Evolutionary conservation across 2,329 filamentous ascomycete genomes (phyloP).

Genomic region (Ceratocystis eucalypticola): DNA sequence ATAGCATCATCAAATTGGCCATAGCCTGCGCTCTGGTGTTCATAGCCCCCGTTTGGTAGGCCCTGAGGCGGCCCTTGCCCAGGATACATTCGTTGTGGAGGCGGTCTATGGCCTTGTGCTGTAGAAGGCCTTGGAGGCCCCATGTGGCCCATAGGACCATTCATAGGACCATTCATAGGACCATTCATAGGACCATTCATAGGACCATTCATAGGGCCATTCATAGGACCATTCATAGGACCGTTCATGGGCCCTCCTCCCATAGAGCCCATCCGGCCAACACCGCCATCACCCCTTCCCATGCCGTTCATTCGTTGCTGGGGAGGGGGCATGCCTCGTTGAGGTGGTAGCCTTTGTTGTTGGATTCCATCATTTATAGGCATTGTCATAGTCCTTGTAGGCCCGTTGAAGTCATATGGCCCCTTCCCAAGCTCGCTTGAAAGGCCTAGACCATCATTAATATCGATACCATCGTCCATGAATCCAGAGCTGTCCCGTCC

Average conservation of each 20-base stretch:
- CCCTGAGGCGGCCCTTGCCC: conserved; percentile 29
- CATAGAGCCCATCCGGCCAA: conserved; percentile 28
- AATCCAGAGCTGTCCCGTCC: conserved; percentile 19
- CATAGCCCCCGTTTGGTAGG: conserved; percentile 19
- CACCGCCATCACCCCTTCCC: conserved; percentile 30
- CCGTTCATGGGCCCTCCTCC: conserved; percentile 25
- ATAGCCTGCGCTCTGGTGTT: conserved; percentile 17
- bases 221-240: not conserved
- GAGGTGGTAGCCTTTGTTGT: conserved; percentile 25
- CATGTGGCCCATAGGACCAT: conserved; percentile 10
- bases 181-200: not conserved
- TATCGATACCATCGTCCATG: conserved; percentile 26
- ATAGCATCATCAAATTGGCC: conserved; percentile 22
- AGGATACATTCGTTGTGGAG: conserved; percentile 41
- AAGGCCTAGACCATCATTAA: conserved; percentile 27
- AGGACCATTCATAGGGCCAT: not conserved
- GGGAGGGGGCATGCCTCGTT: conserved; percentile 23
- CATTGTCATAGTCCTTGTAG: conserved; percentile 49
- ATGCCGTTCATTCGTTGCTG: conserved; percentile 31
- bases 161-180: conserved; percentile 4
- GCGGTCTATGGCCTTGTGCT: conserved; percentile 38
- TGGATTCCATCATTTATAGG: conserved; percentile 35
- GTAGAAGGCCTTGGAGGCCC: conserved; percentile 34
- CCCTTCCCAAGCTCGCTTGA: conserved; percentile 22
- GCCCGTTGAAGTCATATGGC: conserved; percentile 35